phyloP scores from a whole-genome alignment of 2,329 filamentous ascomycete genomes.

The Gnomoniopsis sp. region DNA sequence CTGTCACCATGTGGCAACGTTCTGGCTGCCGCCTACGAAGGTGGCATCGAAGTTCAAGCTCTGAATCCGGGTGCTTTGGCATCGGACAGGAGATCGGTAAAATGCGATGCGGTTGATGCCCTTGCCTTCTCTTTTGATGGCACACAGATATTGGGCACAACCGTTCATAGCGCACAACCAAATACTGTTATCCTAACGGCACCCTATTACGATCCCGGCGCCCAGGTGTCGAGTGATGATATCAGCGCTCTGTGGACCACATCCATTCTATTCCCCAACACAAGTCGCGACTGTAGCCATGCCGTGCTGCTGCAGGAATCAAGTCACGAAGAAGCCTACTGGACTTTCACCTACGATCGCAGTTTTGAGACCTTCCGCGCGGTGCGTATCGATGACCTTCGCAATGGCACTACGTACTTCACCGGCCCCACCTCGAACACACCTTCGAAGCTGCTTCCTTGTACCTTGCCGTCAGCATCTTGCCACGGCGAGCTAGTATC shows the following conservation, averaged over 20 bases:
- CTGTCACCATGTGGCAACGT: constrained; percentile 80
- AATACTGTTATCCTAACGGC: constrained; percentile 75
- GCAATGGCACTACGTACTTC: constrained; percentile 77
- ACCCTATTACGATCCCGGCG: constrained; percentile 73
- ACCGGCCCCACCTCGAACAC: constrained; percentile 61
- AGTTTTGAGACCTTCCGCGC: constrained; percentile 76
- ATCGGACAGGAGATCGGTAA: constrained; percentile 71
- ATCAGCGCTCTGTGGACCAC: constrained; percentile 80
- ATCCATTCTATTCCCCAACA: constrained; percentile 79
- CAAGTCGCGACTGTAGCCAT: constrained; percentile 75
- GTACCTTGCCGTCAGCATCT: constrained; percentile 67
- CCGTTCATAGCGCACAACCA: constrained; percentile 59
- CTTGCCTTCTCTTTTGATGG: constrained; percentile 75
- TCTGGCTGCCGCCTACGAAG: constrained; percentile 79
- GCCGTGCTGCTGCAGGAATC: constrained; percentile 65
- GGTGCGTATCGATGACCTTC: constrained; percentile 69
- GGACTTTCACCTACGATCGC: constrained; percentile 75
- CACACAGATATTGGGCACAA: constrained; percentile 74
- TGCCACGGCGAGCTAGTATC: constrained; percentile 68
- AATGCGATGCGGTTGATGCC: constrained; percentile 72
- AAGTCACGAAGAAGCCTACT: constrained; percentile 62
- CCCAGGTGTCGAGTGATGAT: constrained; percentile 61
- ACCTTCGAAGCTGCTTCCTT: constrained; percentile 59
- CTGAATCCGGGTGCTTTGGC: constrained; percentile 60
- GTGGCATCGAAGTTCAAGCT: constrained; percentile 84